Evolutionary conservation across 2,329 filamentous ascomycete genomes (phyloP).

Genomic region (Helotiales sp.): DNA sequence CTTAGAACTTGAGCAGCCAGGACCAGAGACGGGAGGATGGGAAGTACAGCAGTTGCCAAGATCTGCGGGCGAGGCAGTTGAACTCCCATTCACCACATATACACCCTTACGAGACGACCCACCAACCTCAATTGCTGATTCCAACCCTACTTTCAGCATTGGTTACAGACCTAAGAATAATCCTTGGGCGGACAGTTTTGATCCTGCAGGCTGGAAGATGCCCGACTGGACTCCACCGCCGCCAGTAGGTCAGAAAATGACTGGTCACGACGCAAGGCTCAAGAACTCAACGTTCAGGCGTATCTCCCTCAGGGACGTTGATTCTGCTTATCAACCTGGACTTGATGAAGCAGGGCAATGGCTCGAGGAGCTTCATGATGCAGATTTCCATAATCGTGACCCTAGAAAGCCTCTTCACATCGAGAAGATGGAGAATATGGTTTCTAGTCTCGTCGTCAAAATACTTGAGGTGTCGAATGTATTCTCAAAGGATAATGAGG

Average conservation of each 20-base stretch:
- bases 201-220: not conserved
- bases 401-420: slow-evolving; percentile 25
- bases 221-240: not conserved
- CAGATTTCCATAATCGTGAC: slow-evolving; percentile 19
- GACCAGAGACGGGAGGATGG: not conserved
- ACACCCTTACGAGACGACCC: not conserved
- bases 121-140: too few species aligned
- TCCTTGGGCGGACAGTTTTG: too few species aligned
- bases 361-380: slow-evolving; percentile 16
- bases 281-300: not conserved
- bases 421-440: slow-evolving; percentile 22
- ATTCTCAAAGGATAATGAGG: not conserved
- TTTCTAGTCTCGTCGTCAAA: slow-evolving; percentile 25
- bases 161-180: too few species aligned
- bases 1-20: slow-evolving; percentile 16
- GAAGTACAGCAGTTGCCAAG: not conserved
- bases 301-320: not conserved
- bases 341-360: not conserved
- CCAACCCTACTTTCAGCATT: too few species aligned
- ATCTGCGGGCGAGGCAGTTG: not conserved
- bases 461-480: slow-evolving; percentile 21
- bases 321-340: not conserved
- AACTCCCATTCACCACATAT: not conserved
- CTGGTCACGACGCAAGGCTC: not conserved
- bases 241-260: not conserved